phyloP scores from a whole-genome alignment of 805 yeast species.

The Teunomyces kruisii region DNA sequence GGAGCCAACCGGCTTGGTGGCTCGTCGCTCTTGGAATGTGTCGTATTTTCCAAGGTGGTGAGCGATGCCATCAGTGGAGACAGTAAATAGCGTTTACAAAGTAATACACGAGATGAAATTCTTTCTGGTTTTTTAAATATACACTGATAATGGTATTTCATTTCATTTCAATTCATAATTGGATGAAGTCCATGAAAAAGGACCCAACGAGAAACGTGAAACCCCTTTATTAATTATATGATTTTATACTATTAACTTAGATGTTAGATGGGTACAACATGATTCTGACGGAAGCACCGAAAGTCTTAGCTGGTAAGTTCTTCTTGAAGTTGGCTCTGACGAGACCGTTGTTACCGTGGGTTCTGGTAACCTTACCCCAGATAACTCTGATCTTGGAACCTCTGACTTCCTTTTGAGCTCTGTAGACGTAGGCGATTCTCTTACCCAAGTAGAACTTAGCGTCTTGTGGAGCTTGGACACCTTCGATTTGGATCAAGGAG shows the following conservation, averaged over 20 bases:
- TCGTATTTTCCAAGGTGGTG: slow-evolving; percentile 55
- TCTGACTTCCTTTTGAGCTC: slow-evolving; percentile 96
- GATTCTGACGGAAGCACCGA: slow-evolving; percentile 99
- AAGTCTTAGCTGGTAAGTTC: slow-evolving; percentile 99
- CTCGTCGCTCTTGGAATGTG: slow-evolving; percentile 57
- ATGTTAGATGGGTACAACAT: slow-evolving; percentile 99
- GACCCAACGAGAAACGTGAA: slow-evolving; percentile 4
- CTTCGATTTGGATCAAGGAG: slow-evolving; percentile 95
- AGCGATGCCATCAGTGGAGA: slow-evolving; percentile 1
- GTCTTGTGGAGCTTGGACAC: slow-evolving; percentile 87
- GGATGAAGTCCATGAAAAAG: neutral
- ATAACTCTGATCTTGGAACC: slow-evolving; percentile 99
- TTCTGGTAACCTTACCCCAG: slow-evolving; percentile 99
- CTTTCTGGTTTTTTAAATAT: too few relatives aligned
- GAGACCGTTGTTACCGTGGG: slow-evolving; percentile 98
- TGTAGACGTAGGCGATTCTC: slow-evolving; percentile 99
- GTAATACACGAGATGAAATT: neutral
- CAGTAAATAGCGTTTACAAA: neutral
- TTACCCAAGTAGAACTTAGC: slow-evolving; percentile 99
- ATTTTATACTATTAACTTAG: slow-evolving; percentile 46
- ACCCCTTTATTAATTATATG: slow-evolving; percentile 5
- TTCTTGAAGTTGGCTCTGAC: slow-evolving; percentile 99
- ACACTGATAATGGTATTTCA: neutral
- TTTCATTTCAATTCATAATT: neutral
- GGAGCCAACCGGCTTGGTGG: slow-evolving; percentile 65